Evolutionary conservation across 352 stramenopile genomes (phyloP), one percentile per base, ranked within the genome.

Genomic region (Globisporangium cylindrosporum): DNA sequence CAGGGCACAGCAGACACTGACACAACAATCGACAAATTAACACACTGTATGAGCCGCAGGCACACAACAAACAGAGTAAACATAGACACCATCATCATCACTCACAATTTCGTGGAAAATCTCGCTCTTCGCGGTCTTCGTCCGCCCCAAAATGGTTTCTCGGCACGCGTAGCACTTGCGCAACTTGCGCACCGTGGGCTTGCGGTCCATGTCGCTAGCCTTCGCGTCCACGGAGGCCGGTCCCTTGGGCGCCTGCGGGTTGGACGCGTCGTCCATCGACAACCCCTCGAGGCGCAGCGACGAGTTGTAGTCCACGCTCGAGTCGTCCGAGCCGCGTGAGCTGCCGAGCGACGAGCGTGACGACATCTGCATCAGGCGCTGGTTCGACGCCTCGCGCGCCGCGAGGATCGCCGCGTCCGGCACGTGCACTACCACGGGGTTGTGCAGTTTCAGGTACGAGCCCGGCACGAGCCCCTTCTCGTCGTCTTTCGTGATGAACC

Each of bases 61-160:
- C 5, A 54, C 4, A 10, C 6, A 22, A 7, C 18, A 20, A 22
- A 34, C 32, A 25, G 3, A 43, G 36, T 12, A 43, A 43, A 18
- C 36, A 18, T 2, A 43, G n/a, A 29, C 14, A 41, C 56, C 70
- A 29, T n/a, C 14, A 41, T 53, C 70, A 29, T n/a, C 7, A 76
- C 72, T 27, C 62, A 90, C 81, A 56, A 93, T 92, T 67, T 94
- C 86, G 74, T 94, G 86, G 67, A 93, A 94, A 64, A 94, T 91
- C 64, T 94, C 79, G 70, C 80, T 75, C 69, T 91, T 86, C 56
- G 81, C 86, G 46, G 73, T 82, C 71, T 91, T 91, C 46, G 84
- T 93, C 66, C 83, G 84, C 24, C 86, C 86, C 27, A 94, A 68
- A 72, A 94, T 94, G 14, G 86, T 94, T 67, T 94, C 86, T 63